A percentile compares a stretch with the other conserved stretches of the same genome.
Evolutionary conservation across 2,329 filamentous ascomycete genomes (phyloP).

Genomic region (Aspergillus novoparasiticus): DNA sequence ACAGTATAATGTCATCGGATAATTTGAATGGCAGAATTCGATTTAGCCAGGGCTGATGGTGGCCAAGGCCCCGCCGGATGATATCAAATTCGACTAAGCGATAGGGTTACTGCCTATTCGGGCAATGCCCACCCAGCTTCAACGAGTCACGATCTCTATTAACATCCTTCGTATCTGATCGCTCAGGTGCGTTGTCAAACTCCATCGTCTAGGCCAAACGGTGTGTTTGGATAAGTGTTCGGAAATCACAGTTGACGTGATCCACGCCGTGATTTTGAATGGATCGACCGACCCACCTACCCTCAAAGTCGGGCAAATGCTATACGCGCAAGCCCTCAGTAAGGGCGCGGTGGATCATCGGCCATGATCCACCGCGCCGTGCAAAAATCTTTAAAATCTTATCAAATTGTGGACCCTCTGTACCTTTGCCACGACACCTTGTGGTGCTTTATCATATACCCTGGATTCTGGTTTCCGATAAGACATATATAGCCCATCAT

Average conservation of each 20-base stretch:
- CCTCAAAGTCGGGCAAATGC: not conserved
- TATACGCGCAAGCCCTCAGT: not conserved
- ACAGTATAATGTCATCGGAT: not conserved
- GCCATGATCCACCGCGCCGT: not conserved
- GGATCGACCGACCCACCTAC: constrained; percentile 1
- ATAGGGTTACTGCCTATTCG: not conserved
- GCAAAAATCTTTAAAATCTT: constrained; percentile 6
- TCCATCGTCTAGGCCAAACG: not conserved
- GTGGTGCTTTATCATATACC: not conserved
- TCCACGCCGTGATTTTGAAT: not conserved
- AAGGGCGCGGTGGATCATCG: not conserved
- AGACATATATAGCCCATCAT: not conserved
- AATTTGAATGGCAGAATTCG: not conserved
- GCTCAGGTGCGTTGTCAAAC: not conserved
- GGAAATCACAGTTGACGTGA: constrained; percentile 3
- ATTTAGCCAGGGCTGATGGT: not conserved
- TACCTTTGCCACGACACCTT: not conserved
- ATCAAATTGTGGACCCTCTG: not conserved
- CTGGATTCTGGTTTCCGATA: constrained; percentile 5
- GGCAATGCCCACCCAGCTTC: not conserved
- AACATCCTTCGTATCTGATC: not conserved
- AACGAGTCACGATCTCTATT: not conserved
- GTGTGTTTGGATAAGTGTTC: not conserved
- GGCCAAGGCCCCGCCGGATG: not conserved
- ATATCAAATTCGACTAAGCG: not conserved